These are phyloP conservation scores for Alternaria longipes DNA, from an alignment of 2,329 filamentous ascomycete species.

Conservation along the genomic window DNA sequence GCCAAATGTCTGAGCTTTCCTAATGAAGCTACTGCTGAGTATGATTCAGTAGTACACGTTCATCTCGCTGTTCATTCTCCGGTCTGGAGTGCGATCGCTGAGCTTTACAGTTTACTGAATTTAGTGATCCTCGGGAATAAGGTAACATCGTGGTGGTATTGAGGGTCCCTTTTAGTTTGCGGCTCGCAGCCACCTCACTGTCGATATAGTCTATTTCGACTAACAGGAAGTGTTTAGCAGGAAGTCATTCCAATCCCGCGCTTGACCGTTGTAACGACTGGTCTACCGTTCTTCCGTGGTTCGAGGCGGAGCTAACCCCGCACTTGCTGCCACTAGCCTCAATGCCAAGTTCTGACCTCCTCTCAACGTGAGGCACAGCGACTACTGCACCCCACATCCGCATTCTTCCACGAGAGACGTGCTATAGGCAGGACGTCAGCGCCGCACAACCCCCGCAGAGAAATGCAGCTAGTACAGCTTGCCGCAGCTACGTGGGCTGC, in stretches of 20 bases:
- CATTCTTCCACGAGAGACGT: conserved; percentile 29
- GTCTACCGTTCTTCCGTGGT: conserved; percentile 11
- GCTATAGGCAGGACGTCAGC: conserved; percentile 25
- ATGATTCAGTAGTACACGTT: conserved; percentile 1
- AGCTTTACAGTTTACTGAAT: not conserved
- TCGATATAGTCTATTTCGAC: not conserved
- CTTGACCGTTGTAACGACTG: conserved; percentile 8
- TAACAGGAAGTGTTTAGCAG: not conserved
- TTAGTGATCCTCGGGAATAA: conserved; percentile 1
- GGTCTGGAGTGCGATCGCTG: not conserved
- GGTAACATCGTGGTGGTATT: not conserved
- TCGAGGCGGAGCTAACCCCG: conserved; percentile 29
- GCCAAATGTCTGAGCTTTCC: not conserved
- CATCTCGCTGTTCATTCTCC: not conserved
- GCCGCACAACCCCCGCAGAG: conserved; percentile 32
- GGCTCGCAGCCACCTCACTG: not conserved
- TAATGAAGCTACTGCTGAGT: conserved; percentile 1
- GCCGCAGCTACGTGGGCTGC: conserved; percentile 17
- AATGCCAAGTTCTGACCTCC: conserved; percentile 34
- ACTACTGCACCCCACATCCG: conserved; percentile 49
- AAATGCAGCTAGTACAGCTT: conserved; percentile 18
- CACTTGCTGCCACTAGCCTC: conserved; percentile 31
- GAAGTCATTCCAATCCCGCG: not conserved
- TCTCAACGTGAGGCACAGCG: conserved; percentile 21
- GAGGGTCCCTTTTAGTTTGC: not conserved